Percentiles rank a stretch among this genome's conserved stretches.
Conservation (phyloP, 495 filamentous ascomycete genomes). For the Letharia columbiana region DNA sequence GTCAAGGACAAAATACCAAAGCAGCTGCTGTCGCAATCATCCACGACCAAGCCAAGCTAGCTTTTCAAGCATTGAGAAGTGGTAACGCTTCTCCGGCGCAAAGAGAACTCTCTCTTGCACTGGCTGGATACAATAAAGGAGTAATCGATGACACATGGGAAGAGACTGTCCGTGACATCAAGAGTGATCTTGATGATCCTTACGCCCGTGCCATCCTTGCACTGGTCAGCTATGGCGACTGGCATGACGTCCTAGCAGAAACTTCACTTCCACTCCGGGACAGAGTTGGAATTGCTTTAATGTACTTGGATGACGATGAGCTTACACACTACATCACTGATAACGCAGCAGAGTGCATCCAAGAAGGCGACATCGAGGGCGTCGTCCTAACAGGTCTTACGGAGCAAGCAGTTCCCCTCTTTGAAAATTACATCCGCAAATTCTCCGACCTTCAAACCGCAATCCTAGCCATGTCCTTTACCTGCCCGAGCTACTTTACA, state of each 20-base stretch:
- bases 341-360: constrained; percentile 53
- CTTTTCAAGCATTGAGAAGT: constrained; percentile 38
- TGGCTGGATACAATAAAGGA: constrained; percentile 46
- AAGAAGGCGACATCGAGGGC: constrained; percentile 77
- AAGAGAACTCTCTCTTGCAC: constrained; percentile 46
- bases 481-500: constrained; percentile 71
- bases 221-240: constrained; percentile 81
- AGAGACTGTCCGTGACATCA: constrained; percentile 50
- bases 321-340: constrained; percentile 63
- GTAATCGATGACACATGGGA: constrained; percentile 46
- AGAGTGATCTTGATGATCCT: constrained; percentile 62
- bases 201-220: constrained; percentile 85
- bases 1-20: constrained; percentile 63
- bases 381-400: constrained; percentile 80
- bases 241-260: constrained; percentile 75
- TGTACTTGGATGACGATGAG: constrained; percentile 70
- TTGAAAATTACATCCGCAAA: constrained; percentile 79
- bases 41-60: constrained; percentile 54
- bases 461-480: constrained; percentile 71
- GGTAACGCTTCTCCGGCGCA: constrained; percentile 39
- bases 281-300: constrained; percentile 75
- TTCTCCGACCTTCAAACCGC: constrained; percentile 87
- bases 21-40: constrained; percentile 72
- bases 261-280: constrained; percentile 74
- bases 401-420: constrained; percentile 67